Evolutionary conservation across 2,329 filamentous ascomycete species (phyloP).

Genomic region (Verticillium tricorpus): DNA sequence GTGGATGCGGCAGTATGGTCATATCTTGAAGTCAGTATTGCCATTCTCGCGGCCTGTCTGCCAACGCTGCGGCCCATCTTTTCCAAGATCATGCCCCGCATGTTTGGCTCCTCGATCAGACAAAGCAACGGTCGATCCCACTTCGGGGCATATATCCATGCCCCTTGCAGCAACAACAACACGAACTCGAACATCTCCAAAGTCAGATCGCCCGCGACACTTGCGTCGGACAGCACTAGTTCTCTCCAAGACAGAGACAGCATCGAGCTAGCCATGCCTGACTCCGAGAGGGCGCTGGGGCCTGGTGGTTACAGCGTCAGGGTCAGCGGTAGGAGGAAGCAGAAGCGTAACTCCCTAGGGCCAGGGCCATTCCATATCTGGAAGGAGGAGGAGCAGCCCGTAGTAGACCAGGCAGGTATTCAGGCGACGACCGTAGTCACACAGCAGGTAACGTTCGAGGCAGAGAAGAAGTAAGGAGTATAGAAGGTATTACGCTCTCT

Average conservation of each 20-base stretch:
- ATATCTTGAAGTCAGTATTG: constrained; percentile 23
- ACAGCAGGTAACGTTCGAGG: no score
- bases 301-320: constrained; percentile 7
- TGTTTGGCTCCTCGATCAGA: constrained; percentile 9
- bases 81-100: constrained; percentile 14
- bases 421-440: no score
- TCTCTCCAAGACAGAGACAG: constrained; percentile 2
- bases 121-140: not conserved
- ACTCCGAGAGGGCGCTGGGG: not conserved
- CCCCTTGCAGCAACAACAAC: not conserved
- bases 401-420: no score
- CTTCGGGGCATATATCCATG: constrained; percentile 3
- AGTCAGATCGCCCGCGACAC: not conserved
- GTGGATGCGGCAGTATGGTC: constrained; percentile 24
- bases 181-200: constrained; percentile 2
- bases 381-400: no score
- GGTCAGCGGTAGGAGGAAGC: constrained; percentile 8
- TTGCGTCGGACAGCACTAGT: not conserved
- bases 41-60: constrained; percentile 22
- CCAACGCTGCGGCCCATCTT: constrained; percentile 23
- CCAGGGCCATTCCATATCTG: no score
- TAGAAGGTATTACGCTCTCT: no score
- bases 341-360: not conserved
- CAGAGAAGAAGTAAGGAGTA: no score
- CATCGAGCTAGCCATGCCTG: not conserved